Conservation (phyloP, 495 filamentous ascomycete genomes). For the Penicillium malachiteum region DNA sequence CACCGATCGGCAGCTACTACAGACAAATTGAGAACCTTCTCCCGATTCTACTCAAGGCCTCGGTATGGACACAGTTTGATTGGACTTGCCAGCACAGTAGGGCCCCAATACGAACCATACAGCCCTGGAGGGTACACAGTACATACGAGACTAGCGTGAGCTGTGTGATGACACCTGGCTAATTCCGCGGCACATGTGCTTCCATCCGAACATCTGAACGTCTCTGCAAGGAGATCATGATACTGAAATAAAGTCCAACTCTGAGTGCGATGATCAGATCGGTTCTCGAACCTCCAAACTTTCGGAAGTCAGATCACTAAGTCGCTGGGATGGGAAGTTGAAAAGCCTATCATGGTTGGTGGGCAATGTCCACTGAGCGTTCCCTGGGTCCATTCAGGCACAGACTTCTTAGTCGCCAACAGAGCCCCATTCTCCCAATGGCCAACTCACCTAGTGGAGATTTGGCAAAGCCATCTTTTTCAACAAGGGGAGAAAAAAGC, state of each 20-base stretch:
- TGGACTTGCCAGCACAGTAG: neutral
- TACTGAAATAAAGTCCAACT: neutral
- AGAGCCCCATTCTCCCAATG: slow-evolving; percentile 1
- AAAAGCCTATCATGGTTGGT: slow-evolving; percentile 7
- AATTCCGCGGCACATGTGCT: neutral
- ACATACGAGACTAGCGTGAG: neutral
- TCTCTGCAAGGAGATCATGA: neutral
- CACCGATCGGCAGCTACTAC: neutral
- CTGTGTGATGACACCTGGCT: no score
- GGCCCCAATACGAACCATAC: neutral
- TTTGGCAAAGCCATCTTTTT: neutral
- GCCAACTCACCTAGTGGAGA: neutral
- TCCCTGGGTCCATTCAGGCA: slow-evolving; percentile 21
- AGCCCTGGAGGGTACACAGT: neutral
- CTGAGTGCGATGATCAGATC: slow-evolving; percentile 7
- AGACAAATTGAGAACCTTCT: neutral
- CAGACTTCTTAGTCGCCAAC: slow-evolving; percentile 11
- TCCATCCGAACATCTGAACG: slow-evolving; percentile 1
- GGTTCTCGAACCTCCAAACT: slow-evolving; percentile 14
- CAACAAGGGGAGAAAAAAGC: neutral
- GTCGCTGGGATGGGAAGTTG: slow-evolving; percentile 7
- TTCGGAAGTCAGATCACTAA: neutral
- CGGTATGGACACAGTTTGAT: neutral
- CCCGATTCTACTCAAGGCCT: neutral
- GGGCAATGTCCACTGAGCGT: slow-evolving; percentile 1